Base-by-base conservation (phyloP, 805 yeast genomes). In the Pichia cabralensis region DNA sequence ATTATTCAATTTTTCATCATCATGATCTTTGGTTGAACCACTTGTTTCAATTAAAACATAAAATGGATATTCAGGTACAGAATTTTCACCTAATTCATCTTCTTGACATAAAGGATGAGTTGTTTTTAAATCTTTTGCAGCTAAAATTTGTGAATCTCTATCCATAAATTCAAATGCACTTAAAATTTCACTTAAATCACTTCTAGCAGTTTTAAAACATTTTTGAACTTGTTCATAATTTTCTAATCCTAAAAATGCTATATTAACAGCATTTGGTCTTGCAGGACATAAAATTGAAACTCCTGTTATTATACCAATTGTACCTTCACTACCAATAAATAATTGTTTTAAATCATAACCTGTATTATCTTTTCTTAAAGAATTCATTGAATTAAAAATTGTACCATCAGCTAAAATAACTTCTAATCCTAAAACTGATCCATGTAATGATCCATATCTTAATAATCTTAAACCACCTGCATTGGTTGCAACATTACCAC, bases 81-180 rank as follows among this genome's bases (percentile, higher is more conserved):
- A 50, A 5, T 42, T 40, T 22, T 43, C 50, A 4, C 53, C 55
- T 17, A 71, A 74, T 46, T 80, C 92, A 31, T 52, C 55, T 47
- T 81, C 94, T 35, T 52, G 55, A 20, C 52, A 48, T 34, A 92
- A 72, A 6, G 98, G 98, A 51, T 82, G 86, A 22, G 65, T 58
- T 17, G 64, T 60, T 36, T 72, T 69, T 43, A 80, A 61, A 53
- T 80, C 76, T 38, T 67, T 58, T 20, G 69, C 69, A n/a, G 85
- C 74, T 41, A 83, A 62, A 26, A 61, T 46, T 61, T 72, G 94
- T 21, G 80, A 76, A 44, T 65, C 73, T 19, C 65, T 61, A 55
- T 88, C 97, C 95, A 88, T 88, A 46, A 86, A 80, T 58, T 88
- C 97, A 58, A 86, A 88, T 8, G 96, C 96, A 21, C 94, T 81